Conservation (phyloP, 129 eudicot genomes). For the Glebionis coronaria region DNA sequence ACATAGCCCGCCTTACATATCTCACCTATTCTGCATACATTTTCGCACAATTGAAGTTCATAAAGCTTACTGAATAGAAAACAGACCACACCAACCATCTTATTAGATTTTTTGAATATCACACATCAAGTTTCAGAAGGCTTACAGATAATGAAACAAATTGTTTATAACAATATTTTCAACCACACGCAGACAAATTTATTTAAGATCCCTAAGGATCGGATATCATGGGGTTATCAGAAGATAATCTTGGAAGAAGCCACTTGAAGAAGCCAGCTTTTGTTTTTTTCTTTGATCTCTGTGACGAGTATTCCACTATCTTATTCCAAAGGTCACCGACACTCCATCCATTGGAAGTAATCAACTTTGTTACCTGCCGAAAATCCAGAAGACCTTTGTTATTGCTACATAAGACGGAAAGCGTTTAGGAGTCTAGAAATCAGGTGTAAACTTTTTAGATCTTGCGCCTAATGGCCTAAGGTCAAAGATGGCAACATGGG, state of each 20-base stretch:
- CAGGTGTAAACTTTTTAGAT: too few relatives aligned
- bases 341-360: constrained; percentile 54
- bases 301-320: constrained; percentile 59
- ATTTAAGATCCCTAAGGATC: constrained; percentile 18
- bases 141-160: too few relatives aligned
- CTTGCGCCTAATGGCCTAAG: too few relatives aligned
- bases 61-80: too few relatives aligned
- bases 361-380: constrained; percentile 58
- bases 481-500: background rate
- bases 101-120: too few relatives aligned
- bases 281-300: constrained; percentile 49
- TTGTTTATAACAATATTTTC: too few relatives aligned
- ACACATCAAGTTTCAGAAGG: too few relatives aligned
- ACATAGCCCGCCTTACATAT: too few relatives aligned
- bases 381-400: background rate
- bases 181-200: background rate
- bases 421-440: background rate
- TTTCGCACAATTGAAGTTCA: too few relatives aligned
- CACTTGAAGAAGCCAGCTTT: constrained; percentile 56
- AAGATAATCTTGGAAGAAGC: constrained; percentile 61
- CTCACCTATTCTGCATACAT: too few relatives aligned
- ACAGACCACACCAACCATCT: too few relatives aligned
- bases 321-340: constrained; percentile 84
- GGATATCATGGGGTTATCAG: constrained; percentile 47
- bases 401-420: background rate